Percentiles rank a stretch among this genome's conserved stretches.
Conservation (phyloP, 129 eudicot genomes). For the Kitagawia praeruptora region DNA sequence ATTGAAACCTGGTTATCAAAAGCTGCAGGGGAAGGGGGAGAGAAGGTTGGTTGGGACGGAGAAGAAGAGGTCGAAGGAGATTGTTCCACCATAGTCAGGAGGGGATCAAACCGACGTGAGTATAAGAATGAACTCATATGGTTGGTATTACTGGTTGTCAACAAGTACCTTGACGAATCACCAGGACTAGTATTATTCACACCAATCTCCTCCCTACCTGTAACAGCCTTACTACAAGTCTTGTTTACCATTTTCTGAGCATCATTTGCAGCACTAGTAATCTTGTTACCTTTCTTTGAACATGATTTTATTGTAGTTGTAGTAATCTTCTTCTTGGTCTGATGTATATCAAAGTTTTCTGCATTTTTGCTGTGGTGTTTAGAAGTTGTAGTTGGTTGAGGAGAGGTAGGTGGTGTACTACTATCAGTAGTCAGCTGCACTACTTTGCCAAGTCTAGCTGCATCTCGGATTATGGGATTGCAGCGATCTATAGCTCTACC, state of each 20-base stretch:
- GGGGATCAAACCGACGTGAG: background rate
- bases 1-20: background rate
- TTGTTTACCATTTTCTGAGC: background rate
- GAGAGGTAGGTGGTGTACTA: conserved; percentile 18
- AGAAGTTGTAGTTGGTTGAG: conserved; percentile 10
- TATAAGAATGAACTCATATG: background rate
- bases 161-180: conserved; percentile 1
- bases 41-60: background rate
- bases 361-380: conserved; percentile 13
- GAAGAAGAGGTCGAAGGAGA: background rate
- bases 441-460: conserved; percentile 28
- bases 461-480: conserved; percentile 79
- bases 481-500: conserved; percentile 69
- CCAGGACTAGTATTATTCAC: conserved; percentile 18
- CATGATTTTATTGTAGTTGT: background rate
- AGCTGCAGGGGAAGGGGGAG: background rate
- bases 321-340: background rate
- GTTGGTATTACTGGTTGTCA: background rate
- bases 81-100: background rate
- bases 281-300: conserved; percentile 1
- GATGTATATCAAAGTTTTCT: background rate
- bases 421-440: background rate
- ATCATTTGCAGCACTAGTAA: background rate
- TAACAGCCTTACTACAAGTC: background rate
- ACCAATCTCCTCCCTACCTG: background rate